Conservation (phyloP, 805 yeast species). For the Gaillardinia entomophila region DNA sequence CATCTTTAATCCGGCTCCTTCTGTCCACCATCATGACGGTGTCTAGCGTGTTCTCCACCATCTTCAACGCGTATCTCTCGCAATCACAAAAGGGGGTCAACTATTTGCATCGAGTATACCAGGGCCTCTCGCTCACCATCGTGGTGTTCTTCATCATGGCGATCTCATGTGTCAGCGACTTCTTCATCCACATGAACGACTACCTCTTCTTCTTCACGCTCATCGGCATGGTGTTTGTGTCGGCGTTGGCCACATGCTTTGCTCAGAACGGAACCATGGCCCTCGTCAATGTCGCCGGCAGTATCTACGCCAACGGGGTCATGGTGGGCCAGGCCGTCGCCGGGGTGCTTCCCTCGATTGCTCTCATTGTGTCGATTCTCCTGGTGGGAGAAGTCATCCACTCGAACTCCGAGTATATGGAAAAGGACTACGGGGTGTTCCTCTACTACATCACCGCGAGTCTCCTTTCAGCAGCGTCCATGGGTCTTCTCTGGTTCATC, state of each 20-base stretch:
- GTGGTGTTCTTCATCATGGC: conserved; percentile 55
- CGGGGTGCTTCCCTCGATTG: conserved; percentile 84
- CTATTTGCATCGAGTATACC: conserved; percentile 49
- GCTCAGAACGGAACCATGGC: conserved; percentile 93
- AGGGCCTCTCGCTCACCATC: conserved; percentile 58
- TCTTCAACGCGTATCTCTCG: conserved; percentile 56
- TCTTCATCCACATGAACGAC: conserved; percentile 33
- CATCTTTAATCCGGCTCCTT: conserved; percentile 51
- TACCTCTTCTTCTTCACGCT: conserved; percentile 43
- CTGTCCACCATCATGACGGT: conserved; percentile 86
- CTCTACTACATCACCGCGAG: conserved; percentile 49
- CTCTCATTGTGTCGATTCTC: conserved; percentile 52
- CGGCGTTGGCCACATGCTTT: conserved; percentile 72
- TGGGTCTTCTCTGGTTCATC: conserved; percentile 32
- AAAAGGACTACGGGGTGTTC: conserved; percentile 36
- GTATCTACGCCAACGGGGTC: conserved; percentile 77
- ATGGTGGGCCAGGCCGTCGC: conserved; percentile 95
- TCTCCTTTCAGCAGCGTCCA: conserved; percentile 37
- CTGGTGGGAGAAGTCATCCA: conserved; percentile 23
- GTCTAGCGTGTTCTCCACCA: conserved; percentile 64
- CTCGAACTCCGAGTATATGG: conserved; percentile 14
- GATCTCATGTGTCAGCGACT: conserved; percentile 35
- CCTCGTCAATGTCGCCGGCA: conserved; percentile 68
- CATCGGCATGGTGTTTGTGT: conserved; percentile 56
- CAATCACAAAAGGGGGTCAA: conserved; percentile 57